These are phyloP conservation scores for Cercospora janseana DNA, from an alignment of 2,329 filamentous ascomycete species.

Conservation along the genomic window DNA sequence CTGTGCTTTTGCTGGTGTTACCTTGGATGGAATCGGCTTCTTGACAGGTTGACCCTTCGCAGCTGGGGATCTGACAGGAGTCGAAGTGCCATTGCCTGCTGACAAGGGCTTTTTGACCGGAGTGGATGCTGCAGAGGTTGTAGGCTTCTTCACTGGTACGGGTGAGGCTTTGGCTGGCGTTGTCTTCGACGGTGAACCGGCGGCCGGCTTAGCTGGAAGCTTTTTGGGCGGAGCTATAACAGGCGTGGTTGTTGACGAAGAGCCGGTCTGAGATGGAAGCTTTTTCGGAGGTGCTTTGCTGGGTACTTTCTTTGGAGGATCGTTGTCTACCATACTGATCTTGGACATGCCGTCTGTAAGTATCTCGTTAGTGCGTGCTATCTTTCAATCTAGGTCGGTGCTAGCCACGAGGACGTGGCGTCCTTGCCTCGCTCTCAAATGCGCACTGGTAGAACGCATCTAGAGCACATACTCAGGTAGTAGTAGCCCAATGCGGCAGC, in stretches of 20 bases:
- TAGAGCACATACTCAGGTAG: constrained; percentile 16
- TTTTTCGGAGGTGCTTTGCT: constrained; percentile 22
- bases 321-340: constrained; percentile 39
- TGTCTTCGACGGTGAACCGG: constrained; percentile 20
- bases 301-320: constrained; percentile 30
- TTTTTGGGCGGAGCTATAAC: constrained; percentile 5
- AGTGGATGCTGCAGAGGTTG: constrained; percentile 16
- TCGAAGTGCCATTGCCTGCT: constrained; percentile 21
- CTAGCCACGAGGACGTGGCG: not conserved
- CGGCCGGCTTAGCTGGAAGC: constrained; percentile 1
- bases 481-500: constrained; percentile 16
- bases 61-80: constrained; percentile 16
- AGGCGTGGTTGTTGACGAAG: constrained; percentile 23
- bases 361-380: constrained; percentile 4
- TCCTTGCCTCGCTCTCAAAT: not conserved
- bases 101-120: constrained; percentile 22
- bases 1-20: constrained; percentile 22
- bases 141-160: constrained; percentile 27
- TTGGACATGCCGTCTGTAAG: constrained; percentile 30
- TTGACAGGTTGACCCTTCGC: constrained; percentile 22
- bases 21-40: constrained; percentile 20
- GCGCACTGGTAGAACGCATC: not conserved
- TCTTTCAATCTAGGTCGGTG: not conserved
- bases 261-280: constrained; percentile 19
- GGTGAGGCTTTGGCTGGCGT: constrained; percentile 20